Base-by-base conservation (phyloP, 495 filamentous ascomycete species). In the Lasiosphaeria ovina region DNA sequence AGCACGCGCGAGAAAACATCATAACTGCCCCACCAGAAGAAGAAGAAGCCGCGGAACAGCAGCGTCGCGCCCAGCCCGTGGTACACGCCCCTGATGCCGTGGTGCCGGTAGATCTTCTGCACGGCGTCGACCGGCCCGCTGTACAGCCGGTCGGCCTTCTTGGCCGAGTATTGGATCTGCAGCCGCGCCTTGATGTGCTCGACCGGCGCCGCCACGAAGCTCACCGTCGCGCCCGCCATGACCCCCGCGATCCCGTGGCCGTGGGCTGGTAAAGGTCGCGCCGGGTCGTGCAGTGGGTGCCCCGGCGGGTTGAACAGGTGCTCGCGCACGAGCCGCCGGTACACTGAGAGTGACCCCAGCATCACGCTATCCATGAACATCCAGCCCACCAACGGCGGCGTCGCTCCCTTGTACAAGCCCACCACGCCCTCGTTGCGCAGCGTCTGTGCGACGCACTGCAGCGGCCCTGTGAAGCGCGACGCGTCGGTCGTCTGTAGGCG, bases 311-410 rank as follows among this genome's bases (percentile, higher is more conserved):
- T 83, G 77, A 94, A 97, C 57, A 97, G 76, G 64, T 92, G 81
- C 62, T 91, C 85, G 51, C 87, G 85, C 1, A 98, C 77, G 33
- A 96, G 64, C 17, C 87, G 87, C 14, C 91, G 89, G 76, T 98
- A 97, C 55, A 94, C 82, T 35, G 89, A 93, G 56, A 98, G 79
- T 16, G 89, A 93, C 24, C 94, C 94, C 40, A 98, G 84, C 94
- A 97, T 96, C 49, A 97, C 76, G 60, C 85, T 89, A 74, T 98
- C 93, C 93, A 98, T 97, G 71, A 93, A 88, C 91, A 97, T 96
- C 93, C 93, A 98, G 61, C 94, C 94, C 59, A 96, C 84, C 54
- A 97, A 76, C 47, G 92, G 93, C 42, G 93, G 93, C 4, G 89
- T 90, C 12, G 93, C 92, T 68, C 89, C 92, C 72, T 97, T 97